Evolutionary conservation across 768 basidiomycete genomes (phyloP).

Genomic region (Cyclocybe cylindracea): DNA sequence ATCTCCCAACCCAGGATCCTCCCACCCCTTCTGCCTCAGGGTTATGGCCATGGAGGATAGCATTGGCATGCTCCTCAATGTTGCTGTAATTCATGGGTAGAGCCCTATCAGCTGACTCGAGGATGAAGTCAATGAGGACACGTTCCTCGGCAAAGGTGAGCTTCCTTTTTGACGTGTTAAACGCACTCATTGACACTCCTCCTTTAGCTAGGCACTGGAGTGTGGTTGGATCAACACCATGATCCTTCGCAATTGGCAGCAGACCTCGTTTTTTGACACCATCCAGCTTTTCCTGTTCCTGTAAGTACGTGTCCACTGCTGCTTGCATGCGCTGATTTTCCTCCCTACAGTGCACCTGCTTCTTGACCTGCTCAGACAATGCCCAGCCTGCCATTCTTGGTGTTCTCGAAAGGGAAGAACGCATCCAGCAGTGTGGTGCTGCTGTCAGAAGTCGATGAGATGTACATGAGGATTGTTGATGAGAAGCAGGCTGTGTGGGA

Average conservation of each 20-base stretch:
- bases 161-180: conserved; percentile 28
- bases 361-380: too few species aligned
- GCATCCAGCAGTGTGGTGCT: too few species aligned
- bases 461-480: too few species aligned
- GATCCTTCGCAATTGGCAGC: conserved; percentile 10
- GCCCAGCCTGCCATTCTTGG: too few species aligned
- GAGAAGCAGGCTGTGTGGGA: too few species aligned
- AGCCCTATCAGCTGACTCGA: conserved; percentile 26
- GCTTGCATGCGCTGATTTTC: conserved; percentile 1
- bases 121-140: conserved; percentile 28
- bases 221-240: conserved; percentile 13
- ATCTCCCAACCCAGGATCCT: conserved; percentile 27
- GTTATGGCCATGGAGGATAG: conserved; percentile 18
- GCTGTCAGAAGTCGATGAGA: too few species aligned
- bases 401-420: too few species aligned
- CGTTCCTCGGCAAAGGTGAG: too few species aligned
- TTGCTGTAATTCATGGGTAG: conserved; percentile 20
- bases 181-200: conserved; percentile 11
- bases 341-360: too few species aligned
- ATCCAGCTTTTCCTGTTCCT: conserved; percentile 8
- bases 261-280: conserved; percentile 3
- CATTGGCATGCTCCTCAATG: conserved; percentile 26
- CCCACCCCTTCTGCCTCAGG: conserved; percentile 21
- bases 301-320: conserved; percentile 12
- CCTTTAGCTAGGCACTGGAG: conserved; percentile 18